Evolutionary conservation across 768 basidiomycete species (phyloP), one percentile per base, ranked within the genome.

Genomic region (Boletus speciosus): DNA sequence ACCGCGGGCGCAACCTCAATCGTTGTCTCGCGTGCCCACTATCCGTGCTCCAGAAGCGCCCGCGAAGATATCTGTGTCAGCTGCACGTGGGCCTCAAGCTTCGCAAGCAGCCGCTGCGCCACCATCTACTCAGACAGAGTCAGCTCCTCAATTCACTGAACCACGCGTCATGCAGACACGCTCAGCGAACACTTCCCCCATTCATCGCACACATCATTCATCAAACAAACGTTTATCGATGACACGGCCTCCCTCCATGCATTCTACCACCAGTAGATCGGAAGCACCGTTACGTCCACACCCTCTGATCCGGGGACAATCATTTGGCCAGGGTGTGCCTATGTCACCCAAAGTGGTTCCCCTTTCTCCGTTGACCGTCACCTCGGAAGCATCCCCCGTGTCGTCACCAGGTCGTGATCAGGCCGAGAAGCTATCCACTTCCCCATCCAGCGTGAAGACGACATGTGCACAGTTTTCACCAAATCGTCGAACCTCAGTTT

Each of bases 301-400:
- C 64, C 89, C 88, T 7, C 77, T 90, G 48, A 89, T 90, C 58
- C 84, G 88, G 51, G 87, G 86, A 9, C 78, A 84, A 57, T 88
- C 88, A 0, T 82, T 79, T 54, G 82, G 85, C 6, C 76, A 72
- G 41, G 68, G 68, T 39, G 48, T 65, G 25, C 57, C 66, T 2
- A 64, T 67, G 53, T 54, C 71, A 48, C 61, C 71, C 51, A 75
- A 81, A 65, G 80, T 81, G 39, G 71, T 76, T 4, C 70, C 73
- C 73, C 73, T 86, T 14, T 74, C 81, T 9, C 85, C 88, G 35
- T 75, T 89, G 48, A 82, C 83, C 2, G 78, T 84, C 41, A 79
- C 81, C 9, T 74, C 81, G 19, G 80, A 81, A 55, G 67, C 73
- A 56, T 76, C 78, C 9, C 70, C 75, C 29, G 73, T 76, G 4